These are phyloP conservation scores for Apostasia ramifera DNA, from an alignment of 106 monocot species.

Conservation along the genomic window DNA sequence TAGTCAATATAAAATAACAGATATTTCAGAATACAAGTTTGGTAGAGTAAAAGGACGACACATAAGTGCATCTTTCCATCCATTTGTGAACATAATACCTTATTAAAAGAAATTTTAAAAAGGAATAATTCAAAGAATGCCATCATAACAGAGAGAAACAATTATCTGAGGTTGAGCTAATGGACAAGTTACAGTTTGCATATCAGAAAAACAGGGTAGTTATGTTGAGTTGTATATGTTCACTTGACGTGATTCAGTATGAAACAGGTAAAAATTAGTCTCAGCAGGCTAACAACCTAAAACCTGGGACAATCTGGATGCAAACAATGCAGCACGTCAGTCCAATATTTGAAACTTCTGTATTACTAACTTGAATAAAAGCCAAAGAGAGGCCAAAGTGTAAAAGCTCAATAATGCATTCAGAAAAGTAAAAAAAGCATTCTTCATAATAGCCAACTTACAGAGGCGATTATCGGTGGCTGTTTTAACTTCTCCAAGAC, in stretches of 20 bases:
- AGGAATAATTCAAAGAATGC: not conserved
- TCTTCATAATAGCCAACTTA: conserved; percentile 26
- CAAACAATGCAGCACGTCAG: not conserved
- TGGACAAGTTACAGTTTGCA: too few species aligned
- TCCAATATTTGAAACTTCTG: too few species aligned
- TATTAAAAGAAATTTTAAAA: not conserved
- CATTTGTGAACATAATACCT: not conserved
- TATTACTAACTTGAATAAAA: not conserved
- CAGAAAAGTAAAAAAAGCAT: not conserved
- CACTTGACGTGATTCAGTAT: not conserved
- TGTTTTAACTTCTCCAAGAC: conserved; percentile 69
- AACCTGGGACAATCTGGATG: not conserved
- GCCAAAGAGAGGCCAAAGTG: not conserved
- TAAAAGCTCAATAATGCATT: not conserved
- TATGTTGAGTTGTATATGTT: not conserved
- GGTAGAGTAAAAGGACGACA: not conserved
- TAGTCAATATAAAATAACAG: not conserved
- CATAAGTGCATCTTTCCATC: not conserved
- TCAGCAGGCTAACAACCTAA: not conserved
- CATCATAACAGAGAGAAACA: not conserved
- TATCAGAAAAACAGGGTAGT: too few species aligned
- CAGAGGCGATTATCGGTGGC: conserved; percentile 90
- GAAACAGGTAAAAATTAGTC: not conserved
- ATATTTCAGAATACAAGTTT: not conserved
- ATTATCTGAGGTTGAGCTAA: too few species aligned